phyloP scores from a whole-genome alignment of 73 alveolate genomes.

The Breviolum minutum region DNA sequence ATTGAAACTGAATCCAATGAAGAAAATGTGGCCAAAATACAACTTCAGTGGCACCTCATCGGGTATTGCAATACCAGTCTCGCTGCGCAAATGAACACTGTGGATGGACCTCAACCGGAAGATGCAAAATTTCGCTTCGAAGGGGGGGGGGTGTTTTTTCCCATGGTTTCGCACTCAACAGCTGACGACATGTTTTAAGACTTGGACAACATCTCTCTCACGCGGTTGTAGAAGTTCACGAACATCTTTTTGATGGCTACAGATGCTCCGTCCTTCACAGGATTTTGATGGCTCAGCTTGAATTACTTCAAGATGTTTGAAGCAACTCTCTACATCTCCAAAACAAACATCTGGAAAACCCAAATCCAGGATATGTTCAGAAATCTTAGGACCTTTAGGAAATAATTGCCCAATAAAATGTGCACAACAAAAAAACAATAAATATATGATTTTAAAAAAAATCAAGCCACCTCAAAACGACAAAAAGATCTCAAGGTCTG shows the following conservation, averaged over 20 bases:
- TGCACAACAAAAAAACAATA: no score
- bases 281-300: not conserved
- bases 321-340: no score
- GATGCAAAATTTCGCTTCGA: not conserved
- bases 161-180: no score
- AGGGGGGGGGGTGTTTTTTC: no score
- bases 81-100: slow-evolving; percentile 91
- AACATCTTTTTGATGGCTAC: slow-evolving; percentile 92
- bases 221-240: slow-evolving; percentile 92
- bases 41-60: slow-evolving; percentile 37
- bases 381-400: no score
- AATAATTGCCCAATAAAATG: no score
- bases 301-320: not conserved
- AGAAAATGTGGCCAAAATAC: not conserved
- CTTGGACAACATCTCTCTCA: slow-evolving; percentile 66
- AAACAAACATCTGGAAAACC: no score
- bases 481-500: not conserved
- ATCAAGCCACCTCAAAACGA: not conserved
- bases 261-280: slow-evolving; percentile 66
- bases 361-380: no score
- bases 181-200: not conserved
- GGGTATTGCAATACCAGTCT: slow-evolving; percentile 94
- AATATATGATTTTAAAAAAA: no score
- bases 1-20: not conserved
- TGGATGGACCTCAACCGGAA: slow-evolving; percentile 35